Evolutionary conservation across 768 basidiomycete species (phyloP).

Genomic region (Rhizopogon vinicolor): DNA sequence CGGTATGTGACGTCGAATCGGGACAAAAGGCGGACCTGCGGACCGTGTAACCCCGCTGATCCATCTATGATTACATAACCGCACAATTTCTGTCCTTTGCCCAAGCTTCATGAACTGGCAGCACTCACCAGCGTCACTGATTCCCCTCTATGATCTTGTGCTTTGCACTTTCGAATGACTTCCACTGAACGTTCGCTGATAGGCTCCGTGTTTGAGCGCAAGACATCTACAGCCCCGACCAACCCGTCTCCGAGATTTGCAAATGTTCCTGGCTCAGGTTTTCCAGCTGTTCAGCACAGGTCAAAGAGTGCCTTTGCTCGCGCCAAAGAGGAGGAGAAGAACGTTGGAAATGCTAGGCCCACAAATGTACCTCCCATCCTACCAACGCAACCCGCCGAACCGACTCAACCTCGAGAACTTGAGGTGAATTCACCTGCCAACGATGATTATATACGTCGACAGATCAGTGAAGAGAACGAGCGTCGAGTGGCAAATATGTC

Average conservation of each 20-base stretch:
- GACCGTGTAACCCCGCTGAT: no score
- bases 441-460: slow-evolving; percentile 44
- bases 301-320: slow-evolving; percentile 59
- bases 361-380: slow-evolving; percentile 19
- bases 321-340: slow-evolving; percentile 32
- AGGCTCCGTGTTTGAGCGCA: slow-evolving; percentile 46
- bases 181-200: slow-evolving; percentile 26
- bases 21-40: no score
- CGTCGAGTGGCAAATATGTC: slow-evolving; percentile 61
- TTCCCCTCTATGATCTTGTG: background rate
- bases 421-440: slow-evolving; percentile 8
- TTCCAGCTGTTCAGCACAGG: slow-evolving; percentile 62
- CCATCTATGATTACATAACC: slow-evolving; percentile 9
- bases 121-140: background rate
- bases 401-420: background rate
- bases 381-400: slow-evolving; percentile 14
- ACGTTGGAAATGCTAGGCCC: slow-evolving; percentile 10
- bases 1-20: no score
- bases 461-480: slow-evolving; percentile 66
- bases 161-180: slow-evolving; percentile 13
- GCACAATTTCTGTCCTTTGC: slow-evolving; percentile 1
- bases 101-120: background rate
- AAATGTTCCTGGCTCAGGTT: slow-evolving; percentile 37
- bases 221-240: slow-evolving; percentile 17
- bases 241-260: slow-evolving; percentile 19